These are phyloP conservation scores for Magnaporthales sp. DNA, from an alignment of 2,329 filamentous ascomycete species.

Conservation along the genomic window DNA sequence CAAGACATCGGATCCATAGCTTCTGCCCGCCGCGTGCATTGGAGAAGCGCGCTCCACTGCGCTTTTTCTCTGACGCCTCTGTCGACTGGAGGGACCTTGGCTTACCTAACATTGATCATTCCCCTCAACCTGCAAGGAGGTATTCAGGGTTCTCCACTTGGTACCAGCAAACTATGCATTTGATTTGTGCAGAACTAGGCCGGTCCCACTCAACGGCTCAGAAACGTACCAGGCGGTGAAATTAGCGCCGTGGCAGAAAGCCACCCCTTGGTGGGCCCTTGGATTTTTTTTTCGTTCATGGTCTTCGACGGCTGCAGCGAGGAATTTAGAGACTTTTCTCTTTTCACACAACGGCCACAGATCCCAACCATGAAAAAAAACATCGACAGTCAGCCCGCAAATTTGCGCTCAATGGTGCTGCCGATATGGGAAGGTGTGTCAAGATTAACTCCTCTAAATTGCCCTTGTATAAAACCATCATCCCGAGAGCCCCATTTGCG, in stretches of 20 bases:
- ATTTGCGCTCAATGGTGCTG: slow-evolving; percentile 31
- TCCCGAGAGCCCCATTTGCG: slow-evolving; percentile 56
- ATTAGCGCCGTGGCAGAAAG: not conserved
- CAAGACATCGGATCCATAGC: not conserved
- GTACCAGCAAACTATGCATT: not conserved
- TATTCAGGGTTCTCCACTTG: not conserved
- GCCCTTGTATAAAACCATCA: slow-evolving; percentile 60
- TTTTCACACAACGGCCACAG: slow-evolving; percentile 22
- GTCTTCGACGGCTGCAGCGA: not conserved
- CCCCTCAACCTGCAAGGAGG: too few relatives aligned
- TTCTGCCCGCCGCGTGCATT: not conserved
- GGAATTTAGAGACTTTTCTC: slow-evolving; percentile 8
- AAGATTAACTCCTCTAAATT: slow-evolving; percentile 39
- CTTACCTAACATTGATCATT: not conserved
- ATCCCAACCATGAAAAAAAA: slow-evolving; percentile 17
- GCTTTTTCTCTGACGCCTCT: not conserved
- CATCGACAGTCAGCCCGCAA: slow-evolving; percentile 27
- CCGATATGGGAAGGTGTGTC: slow-evolving; percentile 46
- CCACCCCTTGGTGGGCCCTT: not conserved
- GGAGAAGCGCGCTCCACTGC: slow-evolving; percentile 3
- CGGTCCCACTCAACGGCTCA: not conserved
- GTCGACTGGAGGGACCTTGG: not conserved
- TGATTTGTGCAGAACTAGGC: not conserved
- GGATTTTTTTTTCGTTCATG: not conserved
- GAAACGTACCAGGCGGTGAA: slow-evolving; percentile 6